phyloP scores from a whole-genome alignment of 768 basidiomycete species.

The Trametes cingulata region DNA sequence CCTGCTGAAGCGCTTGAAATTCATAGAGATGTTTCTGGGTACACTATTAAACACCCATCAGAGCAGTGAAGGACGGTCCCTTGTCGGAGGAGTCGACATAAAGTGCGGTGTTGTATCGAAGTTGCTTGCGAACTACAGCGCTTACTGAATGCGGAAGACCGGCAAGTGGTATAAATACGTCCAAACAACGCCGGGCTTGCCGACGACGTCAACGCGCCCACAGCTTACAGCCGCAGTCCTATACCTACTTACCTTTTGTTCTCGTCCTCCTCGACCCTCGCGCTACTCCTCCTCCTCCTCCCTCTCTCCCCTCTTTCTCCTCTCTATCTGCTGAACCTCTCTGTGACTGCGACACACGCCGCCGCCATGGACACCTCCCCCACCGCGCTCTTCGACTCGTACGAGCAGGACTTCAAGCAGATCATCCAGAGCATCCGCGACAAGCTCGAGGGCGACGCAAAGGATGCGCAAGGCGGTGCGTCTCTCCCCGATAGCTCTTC shows the following conservation, averaged over 20 bases:
- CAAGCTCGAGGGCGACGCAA: slow-evolving; percentile 74
- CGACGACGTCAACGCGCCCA: background rate
- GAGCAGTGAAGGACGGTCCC: too few species aligned
- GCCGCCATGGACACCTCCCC: slow-evolving; percentile 75
- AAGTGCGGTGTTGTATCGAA: too few species aligned
- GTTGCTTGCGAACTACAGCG: too few species aligned
- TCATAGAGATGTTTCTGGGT: too few species aligned
- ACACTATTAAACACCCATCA: too few species aligned
- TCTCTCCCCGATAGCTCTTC: background rate
- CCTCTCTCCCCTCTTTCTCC: background rate
- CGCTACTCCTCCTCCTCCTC: background rate
- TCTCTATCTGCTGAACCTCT: background rate
- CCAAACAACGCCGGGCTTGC: background rate
- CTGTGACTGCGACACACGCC: background rate
- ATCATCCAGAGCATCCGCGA: slow-evolving; percentile 72
- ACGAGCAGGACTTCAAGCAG: slow-evolving; percentile 90
- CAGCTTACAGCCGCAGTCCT: background rate
- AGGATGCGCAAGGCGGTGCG: slow-evolving; percentile 71
- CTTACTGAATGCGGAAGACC: too few species aligned
- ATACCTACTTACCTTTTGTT: background rate
- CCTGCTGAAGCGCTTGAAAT: too few species aligned
- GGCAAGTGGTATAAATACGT: too few species aligned
- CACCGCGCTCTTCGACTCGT: slow-evolving; percentile 84
- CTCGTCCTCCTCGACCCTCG: background rate
- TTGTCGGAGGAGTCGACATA: too few species aligned